phyloP scores from a whole-genome alignment of 2,329 filamentous ascomycete species.

The Xylariaceae sp. region DNA sequence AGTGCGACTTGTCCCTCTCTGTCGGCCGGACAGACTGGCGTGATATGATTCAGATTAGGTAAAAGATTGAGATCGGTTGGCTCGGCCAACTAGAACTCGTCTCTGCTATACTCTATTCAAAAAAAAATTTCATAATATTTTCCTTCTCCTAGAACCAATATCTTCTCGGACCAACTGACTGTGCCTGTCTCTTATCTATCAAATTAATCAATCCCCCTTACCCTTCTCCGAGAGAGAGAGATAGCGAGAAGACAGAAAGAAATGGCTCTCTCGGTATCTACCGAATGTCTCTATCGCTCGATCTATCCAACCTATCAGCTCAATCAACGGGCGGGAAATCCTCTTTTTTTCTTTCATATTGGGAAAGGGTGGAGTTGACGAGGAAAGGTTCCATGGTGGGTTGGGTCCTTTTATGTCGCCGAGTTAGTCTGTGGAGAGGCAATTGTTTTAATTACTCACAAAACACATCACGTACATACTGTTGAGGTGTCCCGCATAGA shows the following conservation, averaged over 20 bases:
- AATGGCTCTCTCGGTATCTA: not conserved
- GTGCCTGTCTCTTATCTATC: too few relatives aligned
- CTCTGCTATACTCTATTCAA: slow-evolving; percentile 14
- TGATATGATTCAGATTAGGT: slow-evolving; percentile 32
- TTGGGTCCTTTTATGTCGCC: not conserved
- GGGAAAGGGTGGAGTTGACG: not conserved
- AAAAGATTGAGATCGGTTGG: slow-evolving; percentile 33
- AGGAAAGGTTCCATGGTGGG: not conserved
- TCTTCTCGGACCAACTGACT: not conserved
- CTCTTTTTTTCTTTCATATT: too few relatives aligned
- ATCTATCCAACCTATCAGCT: not conserved
- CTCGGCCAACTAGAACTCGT: slow-evolving; percentile 19
- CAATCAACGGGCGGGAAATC: not conserved
- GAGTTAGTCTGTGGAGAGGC: slow-evolving; percentile 1
- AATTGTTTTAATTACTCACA: slow-evolving; percentile 8
- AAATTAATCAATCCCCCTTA: not conserved
- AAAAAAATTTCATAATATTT: not conserved
- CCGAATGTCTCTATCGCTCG: not conserved
- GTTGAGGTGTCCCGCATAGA: not conserved
- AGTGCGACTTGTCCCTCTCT: slow-evolving; percentile 12
- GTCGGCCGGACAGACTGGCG: slow-evolving; percentile 20
- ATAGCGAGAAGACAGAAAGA: not conserved
- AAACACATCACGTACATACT: slow-evolving; percentile 19
- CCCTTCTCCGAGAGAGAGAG: not conserved
- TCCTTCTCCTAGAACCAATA: not conserved